These are phyloP conservation scores for Neurospora sp. DNA, from an alignment of 495 filamentous ascomycete genomes.

Conservation along the genomic window DNA sequence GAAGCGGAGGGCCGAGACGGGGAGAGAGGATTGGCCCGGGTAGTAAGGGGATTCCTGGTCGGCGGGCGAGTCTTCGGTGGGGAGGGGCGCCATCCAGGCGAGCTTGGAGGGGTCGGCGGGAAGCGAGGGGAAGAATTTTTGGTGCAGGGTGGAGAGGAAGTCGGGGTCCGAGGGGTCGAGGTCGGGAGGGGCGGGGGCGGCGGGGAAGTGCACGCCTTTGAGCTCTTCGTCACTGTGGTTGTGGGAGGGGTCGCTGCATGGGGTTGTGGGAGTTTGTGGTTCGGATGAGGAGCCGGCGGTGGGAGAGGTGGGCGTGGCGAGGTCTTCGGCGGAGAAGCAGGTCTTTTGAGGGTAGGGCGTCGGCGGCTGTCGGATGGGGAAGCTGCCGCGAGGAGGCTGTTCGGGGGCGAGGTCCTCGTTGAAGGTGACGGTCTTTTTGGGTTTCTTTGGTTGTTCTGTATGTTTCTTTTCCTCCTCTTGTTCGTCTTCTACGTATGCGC, in stretches of 20 bases:
- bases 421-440: constrained; percentile 19
- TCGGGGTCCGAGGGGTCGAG: constrained; percentile 74
- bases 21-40: constrained; percentile 57
- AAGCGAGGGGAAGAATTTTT: constrained; percentile 88
- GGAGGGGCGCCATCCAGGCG: constrained; percentile 76
- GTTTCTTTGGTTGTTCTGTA: constrained; percentile 6
- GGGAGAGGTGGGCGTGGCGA: background rate
- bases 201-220: constrained; percentile 28
- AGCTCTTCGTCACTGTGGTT: constrained; percentile 17
- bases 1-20: constrained; percentile 76
- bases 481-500: background rate
- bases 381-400: constrained; percentile 12
- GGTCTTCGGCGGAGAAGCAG: constrained; percentile 21
- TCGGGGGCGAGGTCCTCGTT: constrained; percentile 15
- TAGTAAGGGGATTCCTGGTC: constrained; percentile 69
- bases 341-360: constrained; percentile 3
- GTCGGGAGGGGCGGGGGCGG: constrained; percentile 38
- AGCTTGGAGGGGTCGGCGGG: constrained; percentile 75
- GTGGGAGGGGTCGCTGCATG: constrained; percentile 29
- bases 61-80: constrained; percentile 42
- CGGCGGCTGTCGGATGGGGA: constrained; percentile 18
- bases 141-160: constrained; percentile 75
- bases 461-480: background rate
- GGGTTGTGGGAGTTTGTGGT: constrained; percentile 50
- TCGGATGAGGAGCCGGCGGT: constrained; percentile 19